A percentile compares a stretch with the other conserved stretches of the same genome.
Conservation (phyloP, 192 early-diverging fungal species). For the Linnemannia zychae region DNA sequence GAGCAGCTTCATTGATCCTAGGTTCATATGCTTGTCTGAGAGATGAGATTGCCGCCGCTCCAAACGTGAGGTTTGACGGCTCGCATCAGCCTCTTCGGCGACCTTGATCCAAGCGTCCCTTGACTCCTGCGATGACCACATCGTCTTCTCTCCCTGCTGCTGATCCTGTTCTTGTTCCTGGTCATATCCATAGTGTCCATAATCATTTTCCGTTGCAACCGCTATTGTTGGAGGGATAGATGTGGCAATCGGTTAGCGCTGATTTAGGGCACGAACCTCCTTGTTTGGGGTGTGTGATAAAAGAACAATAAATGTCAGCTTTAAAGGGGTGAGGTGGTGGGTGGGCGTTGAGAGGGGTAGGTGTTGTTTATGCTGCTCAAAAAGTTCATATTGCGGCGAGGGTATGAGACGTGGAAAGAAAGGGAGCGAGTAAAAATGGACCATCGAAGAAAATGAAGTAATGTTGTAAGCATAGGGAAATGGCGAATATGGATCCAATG, state of each 20-base stretch:
- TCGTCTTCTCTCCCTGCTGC: background rate
- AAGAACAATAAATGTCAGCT: background rate
- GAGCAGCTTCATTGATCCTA: conserved; percentile 25
- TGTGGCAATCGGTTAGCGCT: background rate
- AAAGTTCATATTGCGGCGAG: background rate
- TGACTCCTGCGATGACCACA: conserved; percentile 31
- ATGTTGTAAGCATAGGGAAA: background rate
- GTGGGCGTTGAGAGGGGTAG: background rate
- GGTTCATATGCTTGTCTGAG: conserved; percentile 42
- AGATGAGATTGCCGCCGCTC: conserved; percentile 36
- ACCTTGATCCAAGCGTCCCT: conserved; percentile 32
- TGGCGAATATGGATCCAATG: background rate
- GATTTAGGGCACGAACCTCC: background rate
- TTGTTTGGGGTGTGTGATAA: background rate
- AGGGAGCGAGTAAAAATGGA: background rate
- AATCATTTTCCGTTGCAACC: conserved; percentile 6
- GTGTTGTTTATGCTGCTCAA: background rate
- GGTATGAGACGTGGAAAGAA: background rate
- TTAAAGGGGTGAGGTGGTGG: background rate
- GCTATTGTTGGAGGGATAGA: background rate
- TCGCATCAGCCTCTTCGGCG: background rate
- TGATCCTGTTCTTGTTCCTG: conserved; percentile 3
- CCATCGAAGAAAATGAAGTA: background rate
- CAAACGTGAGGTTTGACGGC: background rate
- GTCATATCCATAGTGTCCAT: background rate